A percentile compares a stretch with the other conserved stretches of the same genome.
These are phyloP conservation scores for Pulveroboletus ravenelii DNA, from an alignment of 768 basidiomycete genomes.

Conservation along the genomic window DNA sequence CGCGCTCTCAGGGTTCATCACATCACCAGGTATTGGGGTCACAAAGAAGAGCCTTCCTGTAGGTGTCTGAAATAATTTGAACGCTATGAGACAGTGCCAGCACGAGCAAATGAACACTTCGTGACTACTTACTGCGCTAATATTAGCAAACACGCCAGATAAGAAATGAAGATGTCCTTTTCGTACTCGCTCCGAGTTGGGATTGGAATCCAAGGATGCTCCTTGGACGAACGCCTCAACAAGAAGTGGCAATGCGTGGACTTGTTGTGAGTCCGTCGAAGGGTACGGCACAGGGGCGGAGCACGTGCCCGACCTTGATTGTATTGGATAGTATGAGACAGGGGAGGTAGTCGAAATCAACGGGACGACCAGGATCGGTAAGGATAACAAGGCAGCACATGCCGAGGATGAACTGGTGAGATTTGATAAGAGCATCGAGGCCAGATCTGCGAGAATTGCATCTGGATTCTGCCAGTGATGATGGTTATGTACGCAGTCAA, in stretches of 20 bases:
- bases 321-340: slow-evolving; percentile 61
- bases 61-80: slow-evolving; percentile 47
- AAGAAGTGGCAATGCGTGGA: slow-evolving; percentile 73
- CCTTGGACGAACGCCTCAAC: slow-evolving; percentile 85
- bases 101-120: background rate
- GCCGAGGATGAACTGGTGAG: slow-evolving; percentile 70
- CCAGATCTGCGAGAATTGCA: slow-evolving; percentile 87
- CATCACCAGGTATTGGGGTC: slow-evolving; percentile 55
- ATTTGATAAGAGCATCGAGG: slow-evolving; percentile 97
- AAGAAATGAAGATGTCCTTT: slow-evolving; percentile 89
- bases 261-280: slow-evolving; percentile 43
- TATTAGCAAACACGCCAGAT: slow-evolving; percentile 90
- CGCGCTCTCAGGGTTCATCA: slow-evolving; percentile 37
- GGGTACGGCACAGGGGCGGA: slow-evolving; percentile 71
- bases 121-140: slow-evolving; percentile 59
- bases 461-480: slow-evolving; percentile 65
- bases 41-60: slow-evolving; percentile 78
- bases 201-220: slow-evolving; percentile 48
- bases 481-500: slow-evolving; percentile 5
- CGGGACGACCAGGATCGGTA: slow-evolving; percentile 62
- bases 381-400: slow-evolving; percentile 56
- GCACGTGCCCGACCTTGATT: slow-evolving; percentile 79
- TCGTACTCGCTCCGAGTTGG: slow-evolving; percentile 45
- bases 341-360: slow-evolving; percentile 38
- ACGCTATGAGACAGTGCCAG: background rate